Evolutionary conservation across 2,329 filamentous ascomycete genomes (phyloP), one percentile per base, ranked within the genome.

Genomic region (Byssochlamys sp.): DNA sequence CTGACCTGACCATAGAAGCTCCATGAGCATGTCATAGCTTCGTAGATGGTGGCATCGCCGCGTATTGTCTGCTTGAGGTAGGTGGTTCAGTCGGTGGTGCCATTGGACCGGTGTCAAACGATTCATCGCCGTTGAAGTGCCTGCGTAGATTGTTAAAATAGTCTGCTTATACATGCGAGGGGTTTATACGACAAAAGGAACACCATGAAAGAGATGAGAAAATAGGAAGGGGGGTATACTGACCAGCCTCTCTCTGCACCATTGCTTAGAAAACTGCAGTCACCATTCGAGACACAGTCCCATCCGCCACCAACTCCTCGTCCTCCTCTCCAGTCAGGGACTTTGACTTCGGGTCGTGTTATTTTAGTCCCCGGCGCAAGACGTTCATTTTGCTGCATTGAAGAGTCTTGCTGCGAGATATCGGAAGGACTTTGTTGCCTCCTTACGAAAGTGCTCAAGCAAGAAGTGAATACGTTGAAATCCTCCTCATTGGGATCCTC

Each of bases 161-260:
- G 19, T 19, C 19, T 19, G 19, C 19, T 19, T 19, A 19, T n/a
- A 54, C 39, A 24, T 24, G 19, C 2, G 2, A 45, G 6, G n/a
- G 39, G 1, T n/a, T 19, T 7, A 45, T 19, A n/a, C 24, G 35
- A 19, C 14, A 45, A 7, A 9, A 45, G 7, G 19, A n/a, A 19
- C 19, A n/a, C 24, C 39, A 14, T 6, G 39, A 45, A 9, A 19
- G 14, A 24, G 57, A 67, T 31, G n/a, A 59, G 59, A 59, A 59
- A 64, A 55, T 65, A 60, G 60, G 61, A 62, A 50, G 52, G 52
- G 39, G 64, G 39, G 64, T 59, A 75, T 58, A 70, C 79, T 74
- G 73, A 94, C 91, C 92, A 97, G 69, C 91, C 91, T 76, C 91
- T 81, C 74, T 97, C 92, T 66, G 88, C 87, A 6, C 92, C 92